Evolutionary conservation across 805 yeast genomes (phyloP).

Genomic region (Candida suzukii): DNA sequence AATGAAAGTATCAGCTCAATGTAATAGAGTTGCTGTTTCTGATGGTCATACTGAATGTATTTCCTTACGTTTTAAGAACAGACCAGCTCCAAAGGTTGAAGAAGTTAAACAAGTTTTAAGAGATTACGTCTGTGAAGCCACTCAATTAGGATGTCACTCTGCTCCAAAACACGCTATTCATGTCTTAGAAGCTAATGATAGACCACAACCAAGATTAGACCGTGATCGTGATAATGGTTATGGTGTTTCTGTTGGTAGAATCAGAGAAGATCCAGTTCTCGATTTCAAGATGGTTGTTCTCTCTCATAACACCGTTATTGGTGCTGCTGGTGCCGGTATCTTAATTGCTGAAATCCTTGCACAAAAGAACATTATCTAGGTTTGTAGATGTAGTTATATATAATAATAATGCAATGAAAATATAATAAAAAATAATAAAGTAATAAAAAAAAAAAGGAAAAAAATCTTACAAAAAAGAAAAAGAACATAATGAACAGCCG

Average conservation of each 20-base stretch:
- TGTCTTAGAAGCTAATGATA: slow-evolving; percentile 81
- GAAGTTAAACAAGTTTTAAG: slow-evolving; percentile 63
- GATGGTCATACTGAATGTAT: slow-evolving; percentile 98
- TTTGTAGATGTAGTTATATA: neutral
- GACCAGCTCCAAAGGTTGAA: slow-evolving; percentile 81
- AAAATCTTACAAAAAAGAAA: no score
- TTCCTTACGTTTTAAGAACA: slow-evolving; percentile 70
- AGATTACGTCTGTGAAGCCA: slow-evolving; percentile 80
- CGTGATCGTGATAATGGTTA: slow-evolving; percentile 91
- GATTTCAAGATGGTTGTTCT: slow-evolving; percentile 96
- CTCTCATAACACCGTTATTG: slow-evolving; percentile 94
- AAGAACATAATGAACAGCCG: no score
- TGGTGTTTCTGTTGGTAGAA: slow-evolving; percentile 91
- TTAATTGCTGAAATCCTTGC: slow-evolving; percentile 86
- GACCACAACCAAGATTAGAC: slow-evolving; percentile 98
- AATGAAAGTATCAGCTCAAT: slow-evolving; percentile 86
- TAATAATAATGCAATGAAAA: no score
- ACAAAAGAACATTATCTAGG: slow-evolving; percentile 66
- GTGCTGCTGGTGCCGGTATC: slow-evolving; percentile 98
- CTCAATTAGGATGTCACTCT: slow-evolving; percentile 71
- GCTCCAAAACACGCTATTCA: slow-evolving; percentile 93
- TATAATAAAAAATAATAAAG: no score
- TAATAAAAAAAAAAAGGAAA: no score
- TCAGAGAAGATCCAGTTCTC: slow-evolving; percentile 87
- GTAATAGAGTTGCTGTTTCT: slow-evolving; percentile 93